Base-by-base conservation (phyloP, 257 asterid species). In the Petrea volubilis region DNA sequence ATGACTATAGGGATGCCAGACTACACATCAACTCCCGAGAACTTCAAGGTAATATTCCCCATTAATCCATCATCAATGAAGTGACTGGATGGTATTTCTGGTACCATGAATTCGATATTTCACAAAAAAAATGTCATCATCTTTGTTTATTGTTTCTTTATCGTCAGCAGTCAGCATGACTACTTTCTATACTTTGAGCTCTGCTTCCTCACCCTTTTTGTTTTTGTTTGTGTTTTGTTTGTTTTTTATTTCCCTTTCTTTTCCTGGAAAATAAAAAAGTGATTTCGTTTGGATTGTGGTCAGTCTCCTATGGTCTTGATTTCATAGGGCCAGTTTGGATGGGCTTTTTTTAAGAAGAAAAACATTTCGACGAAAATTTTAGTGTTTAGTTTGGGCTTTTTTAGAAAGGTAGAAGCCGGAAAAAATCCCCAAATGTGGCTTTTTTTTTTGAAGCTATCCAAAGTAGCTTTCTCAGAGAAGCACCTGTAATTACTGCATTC, bases 1-100 rank as follows among this genome's bases (percentile, higher is more conserved):
- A 92, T 92, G 98, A 92, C 98, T 31, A 92, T 92, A 60, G 98
- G 98, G 67, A 88, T 85, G 92, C 96, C 91, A 0, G 96, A 92
- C 77, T 92, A 92, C 78, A 80, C 98, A 36, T 92, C 98, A 72
- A 90, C 96, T 63, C 96, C 98, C 18, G 83, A 86, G 60, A 92
- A 92, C 77, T 92, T 92, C 74, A 78, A 90, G 96, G 98, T 91
- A 77, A 66, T 46, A 44, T 65, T 63, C 57, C 44, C 52, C 18
- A 2, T 38, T 50, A 9, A 12, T 61, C 11, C 25, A 29, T 41
- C 34, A 59, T 25, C 28, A 23, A 27, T 51, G 18, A 68, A 40
- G 50, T 55, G 53, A 49, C 36, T 29, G 24, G 36, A 29, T 29
- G 64, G 20, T 71, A 50, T 1, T 17, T 44, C 73, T 60, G 64